Evolutionary conservation across 2,329 filamentous ascomycete species (phyloP).

Genomic region (Ophiostoma montium): DNA sequence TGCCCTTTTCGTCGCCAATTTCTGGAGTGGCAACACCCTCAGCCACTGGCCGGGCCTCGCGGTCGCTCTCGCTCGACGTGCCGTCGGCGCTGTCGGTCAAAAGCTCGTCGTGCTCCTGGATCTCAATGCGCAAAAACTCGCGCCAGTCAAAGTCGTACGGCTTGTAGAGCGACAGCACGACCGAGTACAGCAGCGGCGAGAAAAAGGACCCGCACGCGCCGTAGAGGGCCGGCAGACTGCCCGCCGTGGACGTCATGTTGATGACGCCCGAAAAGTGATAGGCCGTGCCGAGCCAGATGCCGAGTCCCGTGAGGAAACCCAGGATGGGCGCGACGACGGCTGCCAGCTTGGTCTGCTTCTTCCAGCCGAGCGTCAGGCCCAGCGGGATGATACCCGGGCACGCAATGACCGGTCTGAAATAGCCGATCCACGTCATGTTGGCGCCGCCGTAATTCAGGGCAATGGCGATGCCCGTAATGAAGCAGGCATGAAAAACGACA

Average conservation of each 20-base stretch:
- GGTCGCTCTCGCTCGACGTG: neutral
- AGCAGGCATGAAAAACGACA: conserved; percentile 21
- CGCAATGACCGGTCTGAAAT: conserved; percentile 17
- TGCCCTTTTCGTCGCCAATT: neutral
- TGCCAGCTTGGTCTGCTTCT: conserved; percentile 23
- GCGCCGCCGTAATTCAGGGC: conserved; percentile 24
- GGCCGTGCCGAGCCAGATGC: conserved; percentile 24
- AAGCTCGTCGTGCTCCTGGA: conserved; percentile 24
- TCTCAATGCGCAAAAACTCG: conserved; percentile 31
- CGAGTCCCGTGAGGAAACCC: conserved; percentile 20
- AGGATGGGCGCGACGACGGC: conserved; percentile 22
- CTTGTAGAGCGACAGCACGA: conserved; percentile 27
- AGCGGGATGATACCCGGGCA: conserved; percentile 22
- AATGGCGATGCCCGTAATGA: conserved; percentile 20
- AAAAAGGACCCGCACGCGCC: conserved; percentile 31
- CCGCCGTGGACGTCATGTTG: conserved; percentile 22
- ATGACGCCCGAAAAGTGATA: conserved; percentile 20
- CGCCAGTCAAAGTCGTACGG: conserved; percentile 22
- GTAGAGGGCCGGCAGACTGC: conserved; percentile 28
- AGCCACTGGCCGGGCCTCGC: neutral
- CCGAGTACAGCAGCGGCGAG: conserved; percentile 30
- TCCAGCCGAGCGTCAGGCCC: conserved; percentile 24
- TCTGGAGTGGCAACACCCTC: neutral
- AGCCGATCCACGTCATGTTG: conserved; percentile 25
- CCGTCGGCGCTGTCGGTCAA: conserved; percentile 6